Conservation (phyloP, 768 basidiomycete species). For the Lyophyllum shimeji region DNA sequence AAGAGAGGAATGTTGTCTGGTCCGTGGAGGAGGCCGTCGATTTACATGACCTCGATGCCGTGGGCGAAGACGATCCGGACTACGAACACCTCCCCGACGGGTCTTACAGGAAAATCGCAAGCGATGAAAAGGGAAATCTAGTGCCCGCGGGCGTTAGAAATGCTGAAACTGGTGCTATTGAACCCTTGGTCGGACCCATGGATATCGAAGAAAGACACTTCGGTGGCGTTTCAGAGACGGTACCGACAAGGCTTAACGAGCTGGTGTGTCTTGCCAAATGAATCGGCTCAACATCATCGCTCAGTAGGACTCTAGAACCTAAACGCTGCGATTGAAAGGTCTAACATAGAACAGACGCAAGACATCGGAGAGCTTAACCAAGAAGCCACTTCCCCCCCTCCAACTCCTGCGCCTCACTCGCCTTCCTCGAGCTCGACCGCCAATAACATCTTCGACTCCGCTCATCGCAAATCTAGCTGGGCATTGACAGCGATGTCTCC, state of each 20-base stretch:
- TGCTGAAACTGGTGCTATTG: constrained; percentile 49
- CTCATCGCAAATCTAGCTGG: constrained; percentile 4
- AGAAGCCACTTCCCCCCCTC: constrained; percentile 8
- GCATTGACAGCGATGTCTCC: constrained; percentile 10
- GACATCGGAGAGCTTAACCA: constrained; percentile 14
- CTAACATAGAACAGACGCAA: constrained; percentile 49
- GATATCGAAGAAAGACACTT: constrained; percentile 46
- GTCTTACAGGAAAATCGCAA: constrained; percentile 23
- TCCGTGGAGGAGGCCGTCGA: constrained; percentile 52
- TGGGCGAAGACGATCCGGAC: constrained; percentile 59
- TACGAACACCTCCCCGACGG: constrained; percentile 37
- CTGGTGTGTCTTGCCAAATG: constrained; percentile 40
- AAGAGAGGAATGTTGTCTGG: constrained; percentile 66
- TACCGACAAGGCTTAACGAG: constrained; percentile 55
- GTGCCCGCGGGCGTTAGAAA: constrained; percentile 60
- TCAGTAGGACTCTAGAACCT: constrained; percentile 9
- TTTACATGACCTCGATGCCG: constrained; percentile 51
- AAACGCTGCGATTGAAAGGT: constrained; percentile 1
- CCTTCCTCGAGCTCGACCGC: constrained; percentile 1
- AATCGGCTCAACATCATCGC: not conserved
- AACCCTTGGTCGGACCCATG: constrained; percentile 34
- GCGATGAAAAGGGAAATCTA: constrained; percentile 22
- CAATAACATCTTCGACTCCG: constrained; percentile 8
- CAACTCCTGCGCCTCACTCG: constrained; percentile 4
- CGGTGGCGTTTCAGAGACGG: constrained; percentile 46